Evolutionary conservation across 2,329 filamentous ascomycete genomes (phyloP).

Genomic region (Macrophomina pseudophaseolina): DNA sequence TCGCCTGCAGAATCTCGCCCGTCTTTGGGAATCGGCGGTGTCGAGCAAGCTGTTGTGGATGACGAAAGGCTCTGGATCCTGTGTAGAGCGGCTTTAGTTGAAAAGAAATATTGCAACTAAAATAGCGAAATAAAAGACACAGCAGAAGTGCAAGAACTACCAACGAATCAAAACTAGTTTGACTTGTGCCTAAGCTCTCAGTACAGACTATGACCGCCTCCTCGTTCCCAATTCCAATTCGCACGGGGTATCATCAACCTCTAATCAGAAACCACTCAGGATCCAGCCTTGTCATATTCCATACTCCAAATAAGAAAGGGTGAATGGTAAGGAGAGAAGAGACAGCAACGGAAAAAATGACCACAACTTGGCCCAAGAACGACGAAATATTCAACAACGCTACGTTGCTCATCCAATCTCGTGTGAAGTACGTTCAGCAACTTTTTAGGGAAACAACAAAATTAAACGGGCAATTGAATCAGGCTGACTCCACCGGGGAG

Average conservation of each 20-base stretch:
- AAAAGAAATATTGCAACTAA: too few species aligned
- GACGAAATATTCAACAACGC: background rate
- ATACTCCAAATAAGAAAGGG: background rate
- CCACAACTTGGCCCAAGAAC: background rate
- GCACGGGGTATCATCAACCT: background rate
- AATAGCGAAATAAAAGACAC: too few species aligned
- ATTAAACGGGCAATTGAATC: background rate
- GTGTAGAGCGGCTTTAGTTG: too few species aligned
- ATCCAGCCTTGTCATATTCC: background rate
- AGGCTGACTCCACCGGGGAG: too few species aligned
- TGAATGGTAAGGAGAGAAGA: background rate
- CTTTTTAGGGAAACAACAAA: background rate
- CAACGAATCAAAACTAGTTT: too few species aligned
- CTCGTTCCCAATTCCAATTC: background rate
- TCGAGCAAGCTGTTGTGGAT: too few species aligned
- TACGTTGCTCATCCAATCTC: constrained; percentile 4
- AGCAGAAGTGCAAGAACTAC: too few species aligned
- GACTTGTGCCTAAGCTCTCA: background rate
- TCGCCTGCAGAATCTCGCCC: too few species aligned
- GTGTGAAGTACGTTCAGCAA: background rate
- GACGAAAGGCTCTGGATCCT: too few species aligned
- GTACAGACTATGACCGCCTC: background rate
- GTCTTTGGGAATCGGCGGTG: too few species aligned
- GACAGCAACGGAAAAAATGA: background rate
- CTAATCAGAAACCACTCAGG: background rate